Conservation (phyloP, 139 green algal genomes). For the Chlorella ohadii region DNA sequence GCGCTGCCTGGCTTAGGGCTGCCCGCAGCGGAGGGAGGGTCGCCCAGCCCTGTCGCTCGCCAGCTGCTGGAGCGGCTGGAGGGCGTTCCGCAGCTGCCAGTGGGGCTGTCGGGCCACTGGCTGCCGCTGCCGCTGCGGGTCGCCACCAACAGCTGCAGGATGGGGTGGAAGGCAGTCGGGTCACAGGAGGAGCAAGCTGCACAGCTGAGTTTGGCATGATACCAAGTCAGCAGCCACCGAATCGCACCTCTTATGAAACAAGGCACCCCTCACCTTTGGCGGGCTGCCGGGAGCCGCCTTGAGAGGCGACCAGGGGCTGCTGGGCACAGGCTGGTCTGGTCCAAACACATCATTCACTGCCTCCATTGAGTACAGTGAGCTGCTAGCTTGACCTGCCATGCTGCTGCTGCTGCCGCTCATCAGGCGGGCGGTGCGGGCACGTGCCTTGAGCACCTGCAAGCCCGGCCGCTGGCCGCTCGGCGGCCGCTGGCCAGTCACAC, state of each 20-base stretch:
- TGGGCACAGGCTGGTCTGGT: conserved; percentile 10
- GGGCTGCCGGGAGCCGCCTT: neutral
- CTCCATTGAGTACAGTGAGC: conserved; percentile 11
- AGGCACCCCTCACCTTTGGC: neutral
- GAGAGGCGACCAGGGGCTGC: neutral
- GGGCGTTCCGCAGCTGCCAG: neutral
- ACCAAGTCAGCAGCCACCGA: too few relatives aligned
- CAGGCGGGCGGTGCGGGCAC: neutral
- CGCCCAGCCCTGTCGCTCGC: neutral
- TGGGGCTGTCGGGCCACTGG: conserved; percentile 22
- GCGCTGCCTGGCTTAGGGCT: neutral
- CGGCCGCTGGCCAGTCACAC: neutral
- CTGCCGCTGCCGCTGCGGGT: neutral
- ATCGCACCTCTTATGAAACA: too few relatives aligned
- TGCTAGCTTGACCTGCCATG: neutral
- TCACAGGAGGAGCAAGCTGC: too few relatives aligned
- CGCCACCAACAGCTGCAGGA: neutral
- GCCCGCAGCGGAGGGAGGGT: neutral
- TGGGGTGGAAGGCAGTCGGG: neutral
- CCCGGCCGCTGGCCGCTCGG: neutral
- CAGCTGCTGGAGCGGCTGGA: neutral
- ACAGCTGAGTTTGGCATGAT: too few relatives aligned
- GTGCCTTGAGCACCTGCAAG: conserved; percentile 22
- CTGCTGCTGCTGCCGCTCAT: neutral
- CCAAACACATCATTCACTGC: conserved; percentile 29